Evolutionary conservation across 768 basidiomycete genomes (phyloP), one percentile per base, ranked within the genome.

Genomic region (Steccherinum ochraceum): DNA sequence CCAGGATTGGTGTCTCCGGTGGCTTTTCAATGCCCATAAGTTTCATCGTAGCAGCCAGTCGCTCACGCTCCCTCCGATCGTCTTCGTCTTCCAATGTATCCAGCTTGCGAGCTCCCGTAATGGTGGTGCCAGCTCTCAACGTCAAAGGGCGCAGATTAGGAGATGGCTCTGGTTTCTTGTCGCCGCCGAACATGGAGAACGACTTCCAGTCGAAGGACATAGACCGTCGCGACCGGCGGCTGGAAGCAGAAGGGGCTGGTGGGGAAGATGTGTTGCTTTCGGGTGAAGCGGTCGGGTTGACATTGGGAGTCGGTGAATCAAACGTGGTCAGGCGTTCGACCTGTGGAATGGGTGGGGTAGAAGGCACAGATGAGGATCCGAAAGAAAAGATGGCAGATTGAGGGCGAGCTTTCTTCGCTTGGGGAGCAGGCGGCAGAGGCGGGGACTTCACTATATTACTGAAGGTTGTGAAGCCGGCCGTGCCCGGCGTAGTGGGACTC

Each of bases 61-160:
- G 80, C 64, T 93, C 93, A 50, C 94, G 75, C 67, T 95, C 93
- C 55, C 76, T 78, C 35, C 81, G 75, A 62, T 96, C 93, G 54
- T 97, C 92, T 52, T 97, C 95, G 60, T 98, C 94, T 66, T 97
- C 94, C 39, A 78, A 72, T 1, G 84, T 91, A 52, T 94, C 91
- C 30, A 94, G 68, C 66, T 93, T 92, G 47, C 90, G 78, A 23
- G 80, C 89, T 52, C 77, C 69, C 2, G 78, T 78, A 35, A 86
- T 72, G 25, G 83, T 72, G 40, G 77, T 61, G 24, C 84, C 85
- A 23, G 87, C 78, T 61, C 81, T 85, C 41, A 92, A 72, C 3
- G 87, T 90, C 30, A 92, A 67, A 7, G 84, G 86, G 16, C 86
- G 84, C 46, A 89, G 68, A 58, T 71, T 80, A 12, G 75, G 59